Conservation (phyloP, 1,284 basidiomycete species). For the Marasmius fiardii region DNA sequence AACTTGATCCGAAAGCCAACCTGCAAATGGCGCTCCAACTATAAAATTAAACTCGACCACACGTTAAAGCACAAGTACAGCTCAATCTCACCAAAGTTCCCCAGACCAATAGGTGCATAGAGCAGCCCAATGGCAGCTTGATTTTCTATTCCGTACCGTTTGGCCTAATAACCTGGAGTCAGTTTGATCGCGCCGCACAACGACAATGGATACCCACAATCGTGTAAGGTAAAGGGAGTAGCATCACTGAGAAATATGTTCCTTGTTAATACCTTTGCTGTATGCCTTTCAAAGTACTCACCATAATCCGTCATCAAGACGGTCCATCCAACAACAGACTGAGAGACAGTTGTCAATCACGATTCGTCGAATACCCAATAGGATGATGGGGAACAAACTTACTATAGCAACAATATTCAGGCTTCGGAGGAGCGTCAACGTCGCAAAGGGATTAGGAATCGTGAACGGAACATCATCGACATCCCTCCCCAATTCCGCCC, state of each 20-base stretch:
- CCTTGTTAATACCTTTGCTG: not conserved
- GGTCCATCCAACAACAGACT: slow-evolving; percentile 38
- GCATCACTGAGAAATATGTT: slow-evolving; percentile 27
- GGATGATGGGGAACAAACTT: slow-evolving; percentile 18
- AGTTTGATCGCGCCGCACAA: not conserved
- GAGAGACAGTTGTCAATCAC: not conserved
- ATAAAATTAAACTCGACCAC: too few relatives aligned
- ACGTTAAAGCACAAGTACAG: not conserved
- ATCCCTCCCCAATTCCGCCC: slow-evolving; percentile 23
- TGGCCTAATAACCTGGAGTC: slow-evolving; percentile 43
- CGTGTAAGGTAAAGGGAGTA: slow-evolving; percentile 39
- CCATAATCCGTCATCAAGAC: slow-evolving; percentile 43
- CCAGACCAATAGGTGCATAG: slow-evolving; percentile 57
- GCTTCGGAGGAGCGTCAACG: slow-evolving; percentile 50
- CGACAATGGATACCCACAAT: slow-evolving; percentile 25
- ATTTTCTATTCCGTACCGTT: slow-evolving; percentile 55
- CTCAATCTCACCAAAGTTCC: slow-evolving; percentile 51
- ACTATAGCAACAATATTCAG: slow-evolving; percentile 57
- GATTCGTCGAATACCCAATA: slow-evolving; percentile 10
- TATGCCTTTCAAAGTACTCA: slow-evolving; percentile 19
- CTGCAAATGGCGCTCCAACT: slow-evolving; percentile 53
- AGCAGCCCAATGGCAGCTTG: slow-evolving; percentile 56
- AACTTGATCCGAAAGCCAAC: slow-evolving; percentile 46
- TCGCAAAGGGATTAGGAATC: slow-evolving; percentile 57
- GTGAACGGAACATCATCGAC: slow-evolving; percentile 26